Base-by-base conservation (phyloP, 2,329 filamentous ascomycete genomes). In the Cytospora piceae region DNA sequence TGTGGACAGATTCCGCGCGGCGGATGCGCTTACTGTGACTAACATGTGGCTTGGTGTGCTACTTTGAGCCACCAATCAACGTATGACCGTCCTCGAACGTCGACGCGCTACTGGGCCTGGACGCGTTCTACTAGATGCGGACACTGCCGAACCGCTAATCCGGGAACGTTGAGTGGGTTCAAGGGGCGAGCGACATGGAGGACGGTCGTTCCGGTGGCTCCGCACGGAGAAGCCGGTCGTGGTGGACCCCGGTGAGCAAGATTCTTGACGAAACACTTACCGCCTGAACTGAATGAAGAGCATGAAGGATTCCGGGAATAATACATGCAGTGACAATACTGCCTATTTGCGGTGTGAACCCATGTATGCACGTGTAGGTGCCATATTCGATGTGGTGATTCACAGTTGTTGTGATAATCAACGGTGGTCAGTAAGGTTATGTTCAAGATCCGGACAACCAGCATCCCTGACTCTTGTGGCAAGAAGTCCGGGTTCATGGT, bases 21-120 rank as follows among this genome's bases (percentile, higher is more conserved):
- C 84, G 0, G 85, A 84, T 3, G 78, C 80, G 0, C 79, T 87
- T 67, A 82, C 86, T 24, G 77, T 78, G 0, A 79, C 76, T 60
- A 83, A 83, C 69, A 81, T 81, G 5, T 82, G 71, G 71, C 65
- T 75, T 17, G 73, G 73, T 34, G 73, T 74, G 12, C 66, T 75
- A 17, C 66, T 74, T n/a, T 75, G 74, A 73, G 70, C 73, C 46
- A 66, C 70, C 4, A 74, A 73, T 20, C 69, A 72, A 3, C 69
- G 71, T 20, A 65, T 53, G 53, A 66, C 75, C 32, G 67, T 75
- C 8, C 75, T 75, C 58, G 69, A 68, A 72, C 49, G 58, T 49
- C 15, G 63, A 75, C 61, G 74, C 76, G 3, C 71, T 74, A 20
- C 20, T 49, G 1, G 78, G 77, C 4, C 58, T 79, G 29, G 74